A percentile compares a stretch with the other conserved stretches of the same genome.
phyloP scores from a whole-genome alignment of 2,329 filamentous ascomycete genomes.

The Westerdykella aurantiaca region DNA sequence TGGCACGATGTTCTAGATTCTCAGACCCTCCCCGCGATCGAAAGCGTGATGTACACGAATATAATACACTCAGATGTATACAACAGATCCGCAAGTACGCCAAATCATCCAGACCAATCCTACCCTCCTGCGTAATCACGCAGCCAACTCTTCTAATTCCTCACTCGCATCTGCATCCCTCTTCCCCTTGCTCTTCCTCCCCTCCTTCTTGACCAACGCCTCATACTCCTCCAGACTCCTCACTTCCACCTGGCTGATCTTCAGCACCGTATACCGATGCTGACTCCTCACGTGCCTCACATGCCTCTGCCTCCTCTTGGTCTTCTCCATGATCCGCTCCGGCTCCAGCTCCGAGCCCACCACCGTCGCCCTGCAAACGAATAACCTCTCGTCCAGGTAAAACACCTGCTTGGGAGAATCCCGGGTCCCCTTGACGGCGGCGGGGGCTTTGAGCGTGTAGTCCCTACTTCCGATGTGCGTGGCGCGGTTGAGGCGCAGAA shows the following conservation, averaged over 20 bases:
- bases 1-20: neutral
- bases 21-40: neutral
- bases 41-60: neutral
- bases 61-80: neutral
- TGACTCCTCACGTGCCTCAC: slow-evolving; percentile 79
- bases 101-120: neutral
- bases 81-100: neutral
- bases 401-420: slow-evolving; percentile 36
- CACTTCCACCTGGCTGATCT: slow-evolving; percentile 75
- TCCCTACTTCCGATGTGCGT: slow-evolving; percentile 78
- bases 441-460: slow-evolving; percentile 67
- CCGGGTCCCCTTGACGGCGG: slow-evolving; percentile 23
- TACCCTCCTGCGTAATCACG: neutral
- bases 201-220: slow-evolving; percentile 59
- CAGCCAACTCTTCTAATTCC: neutral
- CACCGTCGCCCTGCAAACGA: slow-evolving; percentile 78
- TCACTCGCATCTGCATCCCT: slow-evolving; percentile 9
- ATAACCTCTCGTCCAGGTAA: slow-evolving; percentile 76
- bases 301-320: slow-evolving; percentile 60
- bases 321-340: slow-evolving; percentile 51
- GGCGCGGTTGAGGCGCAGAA: slow-evolving; percentile 82
- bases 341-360: slow-evolving; percentile 73
- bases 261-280: slow-evolving; percentile 79
- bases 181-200: slow-evolving; percentile 35
- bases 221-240: slow-evolving; percentile 52